A percentile compares a stretch with the other conserved stretches of the same genome.
Evolutionary conservation across 352 stramenopile species (phyloP).

Genomic region (Pythium rhizo-oryzae): DNA sequence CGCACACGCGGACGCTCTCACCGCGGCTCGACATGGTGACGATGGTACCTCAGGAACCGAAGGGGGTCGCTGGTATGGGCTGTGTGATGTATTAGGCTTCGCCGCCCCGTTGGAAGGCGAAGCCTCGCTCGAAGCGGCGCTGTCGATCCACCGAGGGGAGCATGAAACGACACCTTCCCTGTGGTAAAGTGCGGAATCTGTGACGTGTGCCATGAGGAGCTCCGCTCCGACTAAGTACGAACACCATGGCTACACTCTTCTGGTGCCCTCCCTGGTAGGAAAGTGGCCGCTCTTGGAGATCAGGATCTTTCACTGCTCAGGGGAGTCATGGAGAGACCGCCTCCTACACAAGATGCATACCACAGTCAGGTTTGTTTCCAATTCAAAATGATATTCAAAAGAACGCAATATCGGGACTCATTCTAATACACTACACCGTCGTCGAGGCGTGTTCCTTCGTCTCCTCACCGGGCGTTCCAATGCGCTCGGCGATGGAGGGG

Average conservation of each 20-base stretch:
- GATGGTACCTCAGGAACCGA: not conserved
- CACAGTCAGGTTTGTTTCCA: too few species aligned
- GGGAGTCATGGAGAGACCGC: too few species aligned
- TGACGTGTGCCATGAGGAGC: constrained; percentile 11
- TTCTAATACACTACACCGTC: constrained; percentile 1
- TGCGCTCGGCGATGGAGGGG: not conserved
- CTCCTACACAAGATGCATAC: too few species aligned
- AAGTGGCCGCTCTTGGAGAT: not conserved
- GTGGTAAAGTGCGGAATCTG: constrained; percentile 20
- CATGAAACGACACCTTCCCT: constrained; percentile 12
- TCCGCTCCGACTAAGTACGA: constrained; percentile 1
- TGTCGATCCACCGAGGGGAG: not conserved
- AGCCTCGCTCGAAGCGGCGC: constrained; percentile 5
- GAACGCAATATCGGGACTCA: not conserved
- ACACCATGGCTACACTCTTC: not conserved
- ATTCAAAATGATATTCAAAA: not conserved
- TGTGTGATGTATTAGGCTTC: not conserved
- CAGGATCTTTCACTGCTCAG: too few species aligned
- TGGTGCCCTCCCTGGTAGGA: too few species aligned
- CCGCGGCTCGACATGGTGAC: constrained; percentile 35
- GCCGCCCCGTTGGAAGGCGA: not conserved
- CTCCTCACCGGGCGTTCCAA: not conserved
- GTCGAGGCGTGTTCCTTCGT: not conserved
- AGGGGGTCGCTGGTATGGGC: not conserved
- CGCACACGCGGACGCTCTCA: constrained; percentile 93